These are phyloP conservation scores for Aspergillus quadricinctus DNA, from an alignment of 2,329 filamentous ascomycete species.

Conservation along the genomic window DNA sequence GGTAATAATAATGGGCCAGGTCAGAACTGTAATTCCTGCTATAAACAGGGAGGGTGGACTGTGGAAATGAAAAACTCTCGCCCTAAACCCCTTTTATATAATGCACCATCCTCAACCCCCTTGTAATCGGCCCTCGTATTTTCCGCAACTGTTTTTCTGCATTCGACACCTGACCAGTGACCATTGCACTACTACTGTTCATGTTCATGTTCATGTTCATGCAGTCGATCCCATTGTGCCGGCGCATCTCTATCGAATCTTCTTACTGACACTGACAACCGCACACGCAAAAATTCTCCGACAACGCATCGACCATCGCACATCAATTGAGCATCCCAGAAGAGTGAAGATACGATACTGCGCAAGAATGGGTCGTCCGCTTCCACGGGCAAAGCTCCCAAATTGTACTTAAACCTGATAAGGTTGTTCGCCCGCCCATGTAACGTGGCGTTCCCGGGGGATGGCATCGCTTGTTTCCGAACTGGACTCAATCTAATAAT, in stretches of 20 bases:
- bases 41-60: neutral
- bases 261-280: neutral
- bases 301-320: neutral
- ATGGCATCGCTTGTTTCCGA: neutral
- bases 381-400: neutral
- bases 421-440: neutral
- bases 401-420: neutral
- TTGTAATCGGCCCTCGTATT: neutral
- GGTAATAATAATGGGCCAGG: too few relatives aligned
- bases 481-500: neutral
- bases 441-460: neutral
- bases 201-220: neutral
- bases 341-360: neutral
- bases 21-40: too few relatives aligned
- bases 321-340: neutral
- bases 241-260: too few relatives aligned
- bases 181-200: too few relatives aligned
- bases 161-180: too few relatives aligned
- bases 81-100: neutral
- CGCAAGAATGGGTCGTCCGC: neutral
- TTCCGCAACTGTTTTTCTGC: too few relatives aligned
- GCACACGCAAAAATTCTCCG: neutral
- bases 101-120: neutral
- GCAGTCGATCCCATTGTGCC: neutral
- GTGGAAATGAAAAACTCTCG: neutral